Evolutionary conservation across 2,329 filamentous ascomycete species (phyloP).

Genomic region (Davidsoniella neocaledoniae): DNA sequence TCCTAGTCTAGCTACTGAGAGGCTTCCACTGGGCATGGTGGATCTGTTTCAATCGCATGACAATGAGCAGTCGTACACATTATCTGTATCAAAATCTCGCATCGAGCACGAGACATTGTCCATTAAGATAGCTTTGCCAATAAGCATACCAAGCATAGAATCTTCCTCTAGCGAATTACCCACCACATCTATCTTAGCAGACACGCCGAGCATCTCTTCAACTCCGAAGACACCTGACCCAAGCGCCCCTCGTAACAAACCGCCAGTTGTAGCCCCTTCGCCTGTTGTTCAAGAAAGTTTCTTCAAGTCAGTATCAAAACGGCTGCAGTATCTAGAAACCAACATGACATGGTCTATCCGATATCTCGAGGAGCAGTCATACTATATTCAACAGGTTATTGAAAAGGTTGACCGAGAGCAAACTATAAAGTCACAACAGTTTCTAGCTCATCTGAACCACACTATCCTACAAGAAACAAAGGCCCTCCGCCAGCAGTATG

Average conservation of each 20-base stretch:
- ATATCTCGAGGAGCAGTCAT: slow-evolving; percentile 93
- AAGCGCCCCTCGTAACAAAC: not conserved
- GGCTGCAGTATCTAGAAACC: slow-evolving; percentile 74
- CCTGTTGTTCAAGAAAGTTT: slow-evolving; percentile 94
- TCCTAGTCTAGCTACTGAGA: not conserved
- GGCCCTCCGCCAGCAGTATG: slow-evolving; percentile 69
- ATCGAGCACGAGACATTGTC: too few relatives aligned
- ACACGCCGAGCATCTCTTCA: slow-evolving; percentile 16
- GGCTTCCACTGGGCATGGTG: too few relatives aligned
- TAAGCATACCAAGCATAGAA: not conserved
- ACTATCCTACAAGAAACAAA: slow-evolving; percentile 72
- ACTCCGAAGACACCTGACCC: slow-evolving; percentile 15
- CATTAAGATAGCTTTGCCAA: too few relatives aligned
- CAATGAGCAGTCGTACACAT: too few relatives aligned
- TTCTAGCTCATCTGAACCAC: slow-evolving; percentile 69
- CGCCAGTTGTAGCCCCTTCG: slow-evolving; percentile 28
- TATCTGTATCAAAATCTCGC: too few relatives aligned
- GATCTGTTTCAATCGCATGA: too few relatives aligned
- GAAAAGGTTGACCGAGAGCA: slow-evolving; percentile 77
- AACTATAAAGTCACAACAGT: slow-evolving; percentile 62
- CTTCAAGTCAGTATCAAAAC: slow-evolving; percentile 92
- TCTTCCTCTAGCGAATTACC: not conserved
- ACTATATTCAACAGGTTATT: slow-evolving; percentile 74
- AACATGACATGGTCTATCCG: slow-evolving; percentile 86
- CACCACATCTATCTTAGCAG: not conserved